A percentile compares a stretch with the other conserved stretches of the same genome.
Conservation (phyloP, 2,329 filamentous ascomycete genomes). For the Exophiala bonariae region DNA sequence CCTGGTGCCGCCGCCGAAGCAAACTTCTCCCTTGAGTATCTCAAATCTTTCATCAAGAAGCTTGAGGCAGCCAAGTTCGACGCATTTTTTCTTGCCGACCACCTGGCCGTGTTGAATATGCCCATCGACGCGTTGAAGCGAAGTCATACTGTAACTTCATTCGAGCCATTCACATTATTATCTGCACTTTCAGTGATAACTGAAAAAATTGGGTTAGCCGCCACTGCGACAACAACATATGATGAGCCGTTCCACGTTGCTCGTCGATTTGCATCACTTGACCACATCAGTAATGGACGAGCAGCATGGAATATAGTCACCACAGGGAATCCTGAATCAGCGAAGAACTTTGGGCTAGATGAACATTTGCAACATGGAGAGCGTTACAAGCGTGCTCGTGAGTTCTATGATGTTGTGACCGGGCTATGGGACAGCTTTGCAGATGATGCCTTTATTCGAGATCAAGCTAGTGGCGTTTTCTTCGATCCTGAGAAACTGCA, state of each 20-base stretch:
- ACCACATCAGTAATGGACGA: slow-evolving; percentile 53
- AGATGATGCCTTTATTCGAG: slow-evolving; percentile 55
- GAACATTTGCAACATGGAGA: slow-evolving; percentile 52
- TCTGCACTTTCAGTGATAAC: slow-evolving; percentile 52
- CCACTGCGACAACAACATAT: slow-evolving; percentile 57
- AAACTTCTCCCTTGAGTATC: slow-evolving; percentile 58
- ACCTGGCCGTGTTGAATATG: slow-evolving; percentile 58
- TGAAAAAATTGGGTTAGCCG: slow-evolving; percentile 52
- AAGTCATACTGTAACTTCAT: slow-evolving; percentile 59
- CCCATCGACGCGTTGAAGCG: slow-evolving; percentile 57
- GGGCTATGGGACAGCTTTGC: slow-evolving; percentile 57
- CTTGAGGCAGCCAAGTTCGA: slow-evolving; percentile 57
- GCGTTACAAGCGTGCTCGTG: slow-evolving; percentile 52
- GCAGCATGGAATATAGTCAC: slow-evolving; percentile 59
- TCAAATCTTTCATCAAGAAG: slow-evolving; percentile 55
- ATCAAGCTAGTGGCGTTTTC: slow-evolving; percentile 49
- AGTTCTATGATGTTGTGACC: slow-evolving; percentile 56
- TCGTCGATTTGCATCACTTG: slow-evolving; percentile 54
- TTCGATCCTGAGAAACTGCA: slow-evolving; percentile 56
- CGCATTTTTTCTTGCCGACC: slow-evolving; percentile 59
- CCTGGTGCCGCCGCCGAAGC: slow-evolving; percentile 56
- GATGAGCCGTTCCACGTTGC: slow-evolving; percentile 57
- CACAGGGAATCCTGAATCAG: slow-evolving; percentile 53
- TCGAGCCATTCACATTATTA: slow-evolving; percentile 56
- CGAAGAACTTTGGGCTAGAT: slow-evolving; percentile 54